These are phyloP conservation scores for Beta corolliflora DNA, from an alignment of 179 eudicot species.

Conservation along the genomic window DNA sequence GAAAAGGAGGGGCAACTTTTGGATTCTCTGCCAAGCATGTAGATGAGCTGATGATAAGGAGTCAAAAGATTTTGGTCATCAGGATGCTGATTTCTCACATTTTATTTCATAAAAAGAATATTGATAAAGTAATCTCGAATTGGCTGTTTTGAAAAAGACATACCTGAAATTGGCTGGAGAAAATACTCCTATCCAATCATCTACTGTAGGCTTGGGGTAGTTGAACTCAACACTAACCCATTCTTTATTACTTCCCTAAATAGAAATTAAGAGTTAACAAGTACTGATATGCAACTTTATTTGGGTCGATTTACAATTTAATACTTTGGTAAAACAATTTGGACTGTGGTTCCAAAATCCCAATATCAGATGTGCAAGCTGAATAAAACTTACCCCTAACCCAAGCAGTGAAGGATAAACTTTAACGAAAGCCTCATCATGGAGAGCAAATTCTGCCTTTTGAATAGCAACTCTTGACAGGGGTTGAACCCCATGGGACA, in stretches of 20 bases:
- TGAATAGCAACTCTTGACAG: slow-evolving; percentile 38
- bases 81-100: neutral
- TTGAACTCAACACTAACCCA: slow-evolving; percentile 41
- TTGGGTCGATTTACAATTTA: neutral
- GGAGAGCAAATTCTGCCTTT: slow-evolving; percentile 24
- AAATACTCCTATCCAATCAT: slow-evolving; percentile 52
- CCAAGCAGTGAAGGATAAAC: slow-evolving; percentile 46
- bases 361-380: slow-evolving; percentile 3
- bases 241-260: slow-evolving; percentile 36
- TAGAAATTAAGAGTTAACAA: neutral
- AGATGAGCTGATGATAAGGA: slow-evolving; percentile 49
- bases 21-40: slow-evolving; percentile 57
- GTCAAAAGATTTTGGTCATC: neutral
- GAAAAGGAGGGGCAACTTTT: slow-evolving; percentile 45
- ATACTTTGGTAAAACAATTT: neutral
- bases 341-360: neutral
- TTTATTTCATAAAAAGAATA: too few species aligned
- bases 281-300: neutral
- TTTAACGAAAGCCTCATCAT: slow-evolving; percentile 31
- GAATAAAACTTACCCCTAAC: slow-evolving; percentile 31
- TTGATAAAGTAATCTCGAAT: neutral
- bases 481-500: slow-evolving; percentile 23
- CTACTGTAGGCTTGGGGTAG: slow-evolving; percentile 25
- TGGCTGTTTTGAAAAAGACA: neutral
- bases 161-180: slow-evolving; percentile 48